Conservation (phyloP, 345 rosid genomes). For the Syzygium aromaticum region DNA sequence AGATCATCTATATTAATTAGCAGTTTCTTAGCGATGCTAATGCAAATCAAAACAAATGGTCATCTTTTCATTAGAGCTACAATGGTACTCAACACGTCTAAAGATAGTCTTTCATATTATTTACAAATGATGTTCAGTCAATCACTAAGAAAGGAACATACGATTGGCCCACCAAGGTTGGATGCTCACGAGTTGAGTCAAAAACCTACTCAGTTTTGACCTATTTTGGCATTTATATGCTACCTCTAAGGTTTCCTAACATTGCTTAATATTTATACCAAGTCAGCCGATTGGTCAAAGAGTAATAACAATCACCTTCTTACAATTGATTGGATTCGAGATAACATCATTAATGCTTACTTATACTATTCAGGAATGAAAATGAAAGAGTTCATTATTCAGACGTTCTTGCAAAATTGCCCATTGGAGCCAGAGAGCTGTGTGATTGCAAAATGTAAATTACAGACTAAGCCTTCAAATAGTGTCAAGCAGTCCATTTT, state of each 20-base stretch:
- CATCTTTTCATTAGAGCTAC: background rate
- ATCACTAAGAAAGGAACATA: background rate
- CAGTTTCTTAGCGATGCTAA: background rate
- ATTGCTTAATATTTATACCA: background rate
- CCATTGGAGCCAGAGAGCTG: background rate
- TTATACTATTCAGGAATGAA: background rate
- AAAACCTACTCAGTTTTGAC: background rate
- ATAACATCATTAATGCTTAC: background rate
- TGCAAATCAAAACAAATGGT: background rate
- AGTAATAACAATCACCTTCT: background rate
- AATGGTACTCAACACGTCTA: background rate
- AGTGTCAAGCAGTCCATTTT: background rate
- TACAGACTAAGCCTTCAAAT: background rate
- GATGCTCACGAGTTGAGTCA: background rate
- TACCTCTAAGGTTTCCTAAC: background rate
- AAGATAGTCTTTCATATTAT: background rate
- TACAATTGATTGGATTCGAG: background rate
- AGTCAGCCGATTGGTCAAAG: background rate
- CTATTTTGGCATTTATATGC: background rate
- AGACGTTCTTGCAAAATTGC: background rate
- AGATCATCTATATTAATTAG: background rate
- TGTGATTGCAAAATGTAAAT: background rate
- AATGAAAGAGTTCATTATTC: background rate
- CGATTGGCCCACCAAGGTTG: background rate
- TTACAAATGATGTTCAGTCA: background rate